Conservation (phyloP, 2,329 filamentous ascomycete genomes). For the Apiospora hydei region DNA sequence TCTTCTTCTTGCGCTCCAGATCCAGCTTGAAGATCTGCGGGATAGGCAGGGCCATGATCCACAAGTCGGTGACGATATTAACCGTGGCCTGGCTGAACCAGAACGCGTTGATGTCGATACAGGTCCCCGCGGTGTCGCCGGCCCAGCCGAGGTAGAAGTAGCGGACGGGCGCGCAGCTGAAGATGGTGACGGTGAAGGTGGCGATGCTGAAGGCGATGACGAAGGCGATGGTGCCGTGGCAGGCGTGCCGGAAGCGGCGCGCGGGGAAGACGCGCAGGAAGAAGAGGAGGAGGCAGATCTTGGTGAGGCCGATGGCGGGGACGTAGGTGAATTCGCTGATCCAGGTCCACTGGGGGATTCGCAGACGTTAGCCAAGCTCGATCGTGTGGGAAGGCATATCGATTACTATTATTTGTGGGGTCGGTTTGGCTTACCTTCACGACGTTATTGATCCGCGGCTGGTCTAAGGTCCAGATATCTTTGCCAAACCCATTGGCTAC, state of each 20-base stretch:
- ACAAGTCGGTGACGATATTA: neutral
- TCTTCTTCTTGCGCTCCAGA: neutral
- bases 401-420: no score
- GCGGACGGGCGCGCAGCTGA: neutral
- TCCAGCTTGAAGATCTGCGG: neutral
- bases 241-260: neutral
- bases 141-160: neutral
- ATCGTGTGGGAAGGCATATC: neutral
- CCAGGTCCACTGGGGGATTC: neutral
- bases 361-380: neutral
- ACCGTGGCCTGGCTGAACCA: slow-evolving; percentile 6
- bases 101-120: slow-evolving; percentile 3
- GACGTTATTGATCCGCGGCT: neutral
- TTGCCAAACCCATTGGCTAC: slow-evolving; percentile 6
- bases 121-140: neutral
- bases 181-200: neutral
- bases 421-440: neutral
- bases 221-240: slow-evolving; percentile 2
- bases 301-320: slow-evolving; percentile 14
- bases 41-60: neutral
- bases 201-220: neutral
- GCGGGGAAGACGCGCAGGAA: slow-evolving; percentile 15
- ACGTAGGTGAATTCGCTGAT: slow-evolving; percentile 16
- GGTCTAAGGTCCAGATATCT: neutral
- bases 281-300: slow-evolving; percentile 11